Conservation (phyloP, 331 rosid species). For the Acacia pycnantha region DNA sequence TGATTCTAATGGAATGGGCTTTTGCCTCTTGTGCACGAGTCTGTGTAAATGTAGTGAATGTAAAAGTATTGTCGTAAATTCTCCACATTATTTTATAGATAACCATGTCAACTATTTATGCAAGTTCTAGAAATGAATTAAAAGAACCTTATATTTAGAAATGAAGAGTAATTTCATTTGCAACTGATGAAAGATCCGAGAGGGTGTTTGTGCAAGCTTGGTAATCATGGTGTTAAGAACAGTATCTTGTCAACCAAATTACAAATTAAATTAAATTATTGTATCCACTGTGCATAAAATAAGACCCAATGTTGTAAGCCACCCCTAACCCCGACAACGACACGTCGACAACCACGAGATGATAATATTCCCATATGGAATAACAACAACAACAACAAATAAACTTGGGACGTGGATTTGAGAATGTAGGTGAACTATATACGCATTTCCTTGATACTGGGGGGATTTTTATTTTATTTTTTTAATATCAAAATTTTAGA, state of each 20-base stretch:
- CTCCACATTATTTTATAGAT: too few relatives aligned
- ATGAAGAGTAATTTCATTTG: too few relatives aligned
- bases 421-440: background rate
- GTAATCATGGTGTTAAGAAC: background rate
- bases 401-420: background rate
- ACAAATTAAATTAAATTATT: background rate
- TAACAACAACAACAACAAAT: background rate
- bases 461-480: too few relatives aligned
- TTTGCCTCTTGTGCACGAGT: too few relatives aligned
- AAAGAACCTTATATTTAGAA: too few relatives aligned
- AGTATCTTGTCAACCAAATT: background rate
- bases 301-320: background rate
- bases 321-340: background rate
- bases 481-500: too few relatives aligned
- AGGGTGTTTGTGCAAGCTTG: background rate
- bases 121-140: too few relatives aligned
- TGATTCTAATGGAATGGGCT: too few relatives aligned
- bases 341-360: background rate
- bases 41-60: too few relatives aligned
- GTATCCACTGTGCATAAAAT: background rate
- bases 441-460: background rate
- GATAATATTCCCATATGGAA: background rate
- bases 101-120: too few relatives aligned
- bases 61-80: too few relatives aligned
- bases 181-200: background rate